phyloP scores from a whole-genome alignment of 495 filamentous ascomycete species.

The Sabuloglossum arenarium region DNA sequence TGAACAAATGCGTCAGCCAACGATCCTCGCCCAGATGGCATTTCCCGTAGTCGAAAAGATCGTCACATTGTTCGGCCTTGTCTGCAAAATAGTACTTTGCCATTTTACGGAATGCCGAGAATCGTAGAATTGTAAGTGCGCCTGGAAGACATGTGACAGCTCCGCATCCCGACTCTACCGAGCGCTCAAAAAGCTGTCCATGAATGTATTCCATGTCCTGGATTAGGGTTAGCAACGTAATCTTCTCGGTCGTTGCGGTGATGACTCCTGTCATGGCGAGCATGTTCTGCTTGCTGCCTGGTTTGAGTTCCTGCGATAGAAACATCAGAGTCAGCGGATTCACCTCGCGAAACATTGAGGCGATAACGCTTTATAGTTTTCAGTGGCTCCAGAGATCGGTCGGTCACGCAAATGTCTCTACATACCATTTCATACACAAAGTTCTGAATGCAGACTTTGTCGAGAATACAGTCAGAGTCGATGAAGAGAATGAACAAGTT shows the following conservation, averaged over 20 bases:
- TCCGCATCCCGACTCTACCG: conserved; percentile 88
- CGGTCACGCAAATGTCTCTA: background rate
- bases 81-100: conserved; percentile 98
- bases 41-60: conserved; percentile 92
- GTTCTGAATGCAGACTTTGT: conserved; percentile 84
- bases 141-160: conserved; percentile 91
- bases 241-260: conserved; percentile 78
- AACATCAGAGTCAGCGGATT: background rate
- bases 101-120: conserved; percentile 93
- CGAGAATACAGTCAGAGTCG: conserved; percentile 93
- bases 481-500: conserved; percentile 94
- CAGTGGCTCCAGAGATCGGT: background rate
- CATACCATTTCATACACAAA: conserved; percentile 88
- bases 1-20: conserved; percentile 96
- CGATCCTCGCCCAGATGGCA: conserved; percentile 91
- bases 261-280: conserved; percentile 97
- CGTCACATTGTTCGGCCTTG: conserved; percentile 87
- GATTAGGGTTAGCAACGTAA: conserved; percentile 73
- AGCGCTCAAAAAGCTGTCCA: conserved; percentile 90
- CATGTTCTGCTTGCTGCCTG: conserved; percentile 83
- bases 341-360: background rate
- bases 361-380: conserved; percentile 1
- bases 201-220: conserved; percentile 99
- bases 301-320: conserved; percentile 49
- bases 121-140: conserved; percentile 82